Evolutionary conservation across 2,329 filamentous ascomycete genomes (phyloP).

Genomic region (Arthrobotrys sinensis): DNA sequence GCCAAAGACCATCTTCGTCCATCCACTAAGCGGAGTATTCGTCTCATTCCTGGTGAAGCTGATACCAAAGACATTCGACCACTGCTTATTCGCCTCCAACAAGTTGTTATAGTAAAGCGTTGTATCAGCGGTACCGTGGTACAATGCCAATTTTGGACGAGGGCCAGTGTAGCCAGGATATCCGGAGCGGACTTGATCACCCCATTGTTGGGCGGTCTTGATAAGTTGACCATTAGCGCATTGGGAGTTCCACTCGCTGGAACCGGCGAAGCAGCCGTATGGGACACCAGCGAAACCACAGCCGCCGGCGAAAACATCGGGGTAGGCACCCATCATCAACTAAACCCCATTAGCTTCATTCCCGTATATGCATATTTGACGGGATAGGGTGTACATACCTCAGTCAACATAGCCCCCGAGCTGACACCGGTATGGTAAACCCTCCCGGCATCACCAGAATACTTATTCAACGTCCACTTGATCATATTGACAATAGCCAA

Average conservation of each 20-base stretch:
- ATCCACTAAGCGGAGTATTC: conserved; percentile 59
- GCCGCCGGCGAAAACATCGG: conserved; percentile 72
- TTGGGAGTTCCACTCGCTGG: conserved; percentile 71
- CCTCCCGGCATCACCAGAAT: conserved; percentile 71
- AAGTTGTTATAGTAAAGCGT: conserved; percentile 73
- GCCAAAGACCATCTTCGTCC: conserved; percentile 62
- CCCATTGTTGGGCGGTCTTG: conserved; percentile 71
- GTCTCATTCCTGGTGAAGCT: conserved; percentile 62
- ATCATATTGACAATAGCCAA: conserved; percentile 75
- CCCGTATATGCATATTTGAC: too few relatives aligned
- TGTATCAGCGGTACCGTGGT: conserved; percentile 72
- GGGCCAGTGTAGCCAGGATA: conserved; percentile 71
- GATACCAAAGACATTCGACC: conserved; percentile 71
- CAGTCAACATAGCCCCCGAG: conserved; percentile 74
- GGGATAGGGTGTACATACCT: too few relatives aligned
- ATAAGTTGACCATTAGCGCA: conserved; percentile 71
- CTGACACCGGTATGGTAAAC: conserved; percentile 73
- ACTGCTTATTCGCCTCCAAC: conserved; percentile 74
- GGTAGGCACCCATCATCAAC: conserved; percentile 71
- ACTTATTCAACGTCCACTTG: conserved; percentile 71
- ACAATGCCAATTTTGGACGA: conserved; percentile 74
- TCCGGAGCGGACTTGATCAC: conserved; percentile 70
- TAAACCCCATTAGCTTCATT: conserved; percentile 65
- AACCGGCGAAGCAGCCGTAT: conserved; percentile 72
- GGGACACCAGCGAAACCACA: conserved; percentile 72